These are phyloP conservation scores for Capronia coronata DNA, from an alignment of 2,329 filamentous ascomycete genomes.

Conservation along the genomic window DNA sequence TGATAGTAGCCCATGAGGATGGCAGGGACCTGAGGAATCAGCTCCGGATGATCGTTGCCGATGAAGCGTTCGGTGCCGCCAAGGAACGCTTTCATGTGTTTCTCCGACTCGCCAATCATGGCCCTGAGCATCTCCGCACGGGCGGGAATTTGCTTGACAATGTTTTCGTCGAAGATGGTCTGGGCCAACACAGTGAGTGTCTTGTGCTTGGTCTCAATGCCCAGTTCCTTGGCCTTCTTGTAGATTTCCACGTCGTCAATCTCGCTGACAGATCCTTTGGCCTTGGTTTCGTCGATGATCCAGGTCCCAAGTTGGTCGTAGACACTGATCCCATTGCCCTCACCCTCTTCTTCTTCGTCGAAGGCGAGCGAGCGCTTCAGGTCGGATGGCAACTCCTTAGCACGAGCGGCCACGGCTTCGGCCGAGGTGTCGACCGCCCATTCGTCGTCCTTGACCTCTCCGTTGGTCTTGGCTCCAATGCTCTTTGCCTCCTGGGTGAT, in stretches of 20 bases:
- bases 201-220: conserved; percentile 90
- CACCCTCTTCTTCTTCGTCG: conserved; percentile 71
- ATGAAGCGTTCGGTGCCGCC: conserved; percentile 93
- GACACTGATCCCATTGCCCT: conserved; percentile 67
- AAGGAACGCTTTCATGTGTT: conserved; percentile 90
- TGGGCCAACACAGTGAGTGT: conserved; percentile 87
- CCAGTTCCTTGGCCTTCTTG: conserved; percentile 91
- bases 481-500: conserved; percentile 63
- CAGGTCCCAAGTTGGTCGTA: conserved; percentile 92
- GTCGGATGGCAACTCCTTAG: conserved; percentile 85
- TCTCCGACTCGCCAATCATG: conserved; percentile 74
- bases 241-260: conserved; percentile 88
- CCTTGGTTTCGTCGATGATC: conserved; percentile 68
- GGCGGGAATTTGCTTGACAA: conserved; percentile 76
- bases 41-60: conserved; percentile 69
- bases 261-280: conserved; percentile 64
- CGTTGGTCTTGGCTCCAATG: conserved; percentile 58
- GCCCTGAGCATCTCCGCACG: conserved; percentile 86
- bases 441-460: conserved; percentile 71
- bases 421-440: conserved; percentile 97
- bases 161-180: conserved; percentile 86
- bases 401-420: conserved; percentile 88
- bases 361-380: conserved; percentile 88
- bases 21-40: conserved; percentile 71
- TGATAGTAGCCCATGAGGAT: conserved; percentile 88